These are phyloP conservation scores for Rubus parviflorus DNA, from an alignment of 306 rosid species.

Conservation along the genomic window DNA sequence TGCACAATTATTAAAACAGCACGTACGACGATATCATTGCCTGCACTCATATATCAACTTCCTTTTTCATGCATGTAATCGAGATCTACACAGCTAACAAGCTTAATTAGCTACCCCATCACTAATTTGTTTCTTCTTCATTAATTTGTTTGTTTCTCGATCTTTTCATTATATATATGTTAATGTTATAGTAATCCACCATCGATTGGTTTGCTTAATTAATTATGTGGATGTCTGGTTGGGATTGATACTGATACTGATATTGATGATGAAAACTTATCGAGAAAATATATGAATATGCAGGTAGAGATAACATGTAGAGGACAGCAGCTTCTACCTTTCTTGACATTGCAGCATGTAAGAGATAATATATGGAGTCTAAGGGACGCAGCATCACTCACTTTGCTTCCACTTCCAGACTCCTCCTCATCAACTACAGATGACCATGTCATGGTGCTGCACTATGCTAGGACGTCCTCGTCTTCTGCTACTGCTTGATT, in stretches of 20 bases:
- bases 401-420: constrained; percentile 80
- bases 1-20: constrained; percentile 10
- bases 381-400: constrained; percentile 43
- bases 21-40: constrained; percentile 15
- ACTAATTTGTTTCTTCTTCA: constrained; percentile 1
- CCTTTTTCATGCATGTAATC: background rate
- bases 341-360: constrained; percentile 91
- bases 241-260: background rate
- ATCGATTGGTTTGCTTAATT: background rate
- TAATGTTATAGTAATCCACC: background rate
- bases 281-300: constrained; percentile 11
- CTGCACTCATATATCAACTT: constrained; percentile 2
- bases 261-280: background rate
- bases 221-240: background rate
- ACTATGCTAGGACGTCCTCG: constrained; percentile 54
- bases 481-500: constrained; percentile 20
- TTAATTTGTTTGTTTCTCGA: background rate
- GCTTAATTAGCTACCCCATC: background rate
- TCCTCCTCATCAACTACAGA: constrained; percentile 52
- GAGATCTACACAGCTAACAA: background rate
- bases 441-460: constrained; percentile 85
- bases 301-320: constrained; percentile 96
- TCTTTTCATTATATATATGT: background rate
- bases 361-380: constrained; percentile 86
- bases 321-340: constrained; percentile 77